Percentiles rank a stretch among this genome's conserved stretches.
Conservation (phyloP, 331 rosid species). For the Dryas integrifolia region DNA sequence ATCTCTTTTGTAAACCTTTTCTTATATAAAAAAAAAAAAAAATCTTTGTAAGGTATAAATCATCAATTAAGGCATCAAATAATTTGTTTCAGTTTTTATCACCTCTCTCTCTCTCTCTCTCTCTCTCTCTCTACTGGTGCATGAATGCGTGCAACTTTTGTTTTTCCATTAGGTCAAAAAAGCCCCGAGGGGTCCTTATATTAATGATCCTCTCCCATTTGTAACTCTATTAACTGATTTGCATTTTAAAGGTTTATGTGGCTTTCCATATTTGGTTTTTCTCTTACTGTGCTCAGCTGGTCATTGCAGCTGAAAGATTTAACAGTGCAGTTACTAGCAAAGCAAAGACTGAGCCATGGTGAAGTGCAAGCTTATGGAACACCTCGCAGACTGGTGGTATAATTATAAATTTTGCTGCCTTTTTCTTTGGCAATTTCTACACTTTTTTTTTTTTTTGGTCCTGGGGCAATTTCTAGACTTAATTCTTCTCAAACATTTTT, state of each 20-base stretch:
- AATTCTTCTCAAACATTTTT: background rate
- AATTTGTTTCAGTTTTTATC: background rate
- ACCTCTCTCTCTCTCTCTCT: background rate
- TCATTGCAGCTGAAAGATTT: slow-evolving; percentile 69
- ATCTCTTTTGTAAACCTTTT: background rate
- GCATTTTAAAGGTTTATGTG: background rate
- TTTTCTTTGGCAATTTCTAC: slow-evolving; percentile 2
- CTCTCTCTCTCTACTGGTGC: background rate
- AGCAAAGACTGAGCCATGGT: slow-evolving; percentile 73
- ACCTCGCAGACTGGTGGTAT: slow-evolving; percentile 87
- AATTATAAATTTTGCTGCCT: slow-evolving; percentile 17
- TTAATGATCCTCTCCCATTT: no score
- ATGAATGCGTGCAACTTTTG: no score
- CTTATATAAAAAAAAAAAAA: background rate
- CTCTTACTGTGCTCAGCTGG: slow-evolving; percentile 35
- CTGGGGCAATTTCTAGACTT: background rate
- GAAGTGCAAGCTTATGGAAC: slow-evolving; percentile 68
- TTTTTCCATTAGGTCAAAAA: no score
- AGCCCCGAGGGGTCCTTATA: no score
- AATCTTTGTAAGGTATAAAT: background rate
- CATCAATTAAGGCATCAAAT: background rate
- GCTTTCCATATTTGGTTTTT: slow-evolving; percentile 18
- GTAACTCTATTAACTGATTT: no score
- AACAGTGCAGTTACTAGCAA: slow-evolving; percentile 59
- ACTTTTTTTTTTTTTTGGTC: background rate